phyloP scores from a whole-genome alignment of 2,329 filamentous ascomycete species.

The Phoma sp. region DNA sequence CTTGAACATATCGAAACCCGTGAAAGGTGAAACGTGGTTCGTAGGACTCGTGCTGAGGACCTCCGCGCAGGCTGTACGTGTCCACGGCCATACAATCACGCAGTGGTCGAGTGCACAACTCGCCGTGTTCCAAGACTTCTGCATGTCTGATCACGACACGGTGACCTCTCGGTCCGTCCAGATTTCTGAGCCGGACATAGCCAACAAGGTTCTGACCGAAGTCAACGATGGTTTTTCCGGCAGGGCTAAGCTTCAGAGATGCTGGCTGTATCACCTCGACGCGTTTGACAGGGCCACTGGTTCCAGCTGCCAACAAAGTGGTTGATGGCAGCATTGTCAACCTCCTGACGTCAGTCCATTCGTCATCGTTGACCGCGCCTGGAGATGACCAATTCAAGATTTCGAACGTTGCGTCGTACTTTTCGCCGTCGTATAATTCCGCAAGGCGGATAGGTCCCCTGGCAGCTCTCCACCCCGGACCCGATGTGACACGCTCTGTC shows the following conservation, averaged over 20 bases:
- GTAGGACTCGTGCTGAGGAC: background rate
- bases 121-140: background rate
- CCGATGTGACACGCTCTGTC: no score
- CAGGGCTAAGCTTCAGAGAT: no score
- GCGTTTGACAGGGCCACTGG: no score
- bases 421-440: conserved; percentile 62
- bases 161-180: background rate
- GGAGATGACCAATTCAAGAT: background rate
- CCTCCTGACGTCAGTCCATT: no score
- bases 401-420: conserved; percentile 52
- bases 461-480: no score
- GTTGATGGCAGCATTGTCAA: no score
- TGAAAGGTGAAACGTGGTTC: conserved; percentile 1
- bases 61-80: background rate
- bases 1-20: background rate
- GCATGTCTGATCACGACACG: background rate
- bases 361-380: no score
- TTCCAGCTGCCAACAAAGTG: no score
- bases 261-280: no score
- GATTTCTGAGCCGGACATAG: background rate
- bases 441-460: no score
- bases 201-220: conserved; percentile 2
- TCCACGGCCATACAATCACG: background rate
- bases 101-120: background rate
- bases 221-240: background rate